phyloP scores from a whole-genome alignment of 2,329 filamentous ascomycete genomes.

The Elsinoe batatas region DNA sequence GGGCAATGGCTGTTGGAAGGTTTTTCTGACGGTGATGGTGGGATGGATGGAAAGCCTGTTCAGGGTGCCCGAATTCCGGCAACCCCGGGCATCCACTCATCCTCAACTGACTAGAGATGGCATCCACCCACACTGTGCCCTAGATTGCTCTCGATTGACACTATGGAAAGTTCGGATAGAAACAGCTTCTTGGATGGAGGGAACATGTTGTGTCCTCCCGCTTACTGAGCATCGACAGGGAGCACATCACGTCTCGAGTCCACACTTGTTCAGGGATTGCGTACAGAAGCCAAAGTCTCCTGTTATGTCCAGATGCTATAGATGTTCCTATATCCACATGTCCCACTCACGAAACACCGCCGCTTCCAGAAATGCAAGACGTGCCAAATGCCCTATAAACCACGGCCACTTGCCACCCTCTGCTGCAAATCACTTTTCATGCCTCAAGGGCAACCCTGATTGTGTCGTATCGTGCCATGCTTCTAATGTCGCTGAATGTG shows the following conservation, averaged over 20 bases:
- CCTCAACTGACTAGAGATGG: not conserved
- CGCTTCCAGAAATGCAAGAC: conserved; percentile 1
- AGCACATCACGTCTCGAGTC: too few relatives aligned
- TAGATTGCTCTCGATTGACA: too few relatives aligned
- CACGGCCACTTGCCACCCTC: not conserved
- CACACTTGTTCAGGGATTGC: too few relatives aligned
- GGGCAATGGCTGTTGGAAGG: not conserved
- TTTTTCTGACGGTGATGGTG: not conserved
- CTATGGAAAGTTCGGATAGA: too few relatives aligned
- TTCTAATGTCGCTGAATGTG: not conserved
- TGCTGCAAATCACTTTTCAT: conserved; percentile 7
- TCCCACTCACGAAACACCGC: not conserved
- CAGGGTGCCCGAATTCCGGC: not conserved
- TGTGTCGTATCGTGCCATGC: not conserved
- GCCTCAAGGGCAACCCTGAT: not conserved
- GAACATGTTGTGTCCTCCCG: too few relatives aligned
- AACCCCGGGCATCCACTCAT: not conserved
- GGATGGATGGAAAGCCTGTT: not conserved
- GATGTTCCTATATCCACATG: not conserved
- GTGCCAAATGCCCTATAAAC: not conserved
- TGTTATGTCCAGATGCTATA: not conserved
- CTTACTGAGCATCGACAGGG: too few relatives aligned
- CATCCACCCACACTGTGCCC: too few relatives aligned
- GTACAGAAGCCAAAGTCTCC: not conserved
- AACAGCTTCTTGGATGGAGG: too few relatives aligned